Conservation (phyloP, 176 grass and related monocot species). For the Pharus latifolius region DNA sequence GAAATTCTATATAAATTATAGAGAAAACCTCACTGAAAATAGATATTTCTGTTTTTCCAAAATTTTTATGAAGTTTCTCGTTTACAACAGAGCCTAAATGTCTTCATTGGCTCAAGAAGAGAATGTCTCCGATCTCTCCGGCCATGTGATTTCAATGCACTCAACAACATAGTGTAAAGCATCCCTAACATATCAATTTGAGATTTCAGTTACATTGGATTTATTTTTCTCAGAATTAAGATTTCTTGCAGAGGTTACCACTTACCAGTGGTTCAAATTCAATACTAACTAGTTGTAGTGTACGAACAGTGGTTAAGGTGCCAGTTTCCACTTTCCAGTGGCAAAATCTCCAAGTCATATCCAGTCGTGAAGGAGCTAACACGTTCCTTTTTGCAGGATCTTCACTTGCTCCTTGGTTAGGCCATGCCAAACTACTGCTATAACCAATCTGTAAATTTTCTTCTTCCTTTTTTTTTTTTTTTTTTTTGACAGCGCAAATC, state of each 20-base stretch:
- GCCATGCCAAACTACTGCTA: background rate
- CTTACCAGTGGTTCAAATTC: too few relatives aligned
- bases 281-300: too few relatives aligned
- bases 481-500: background rate
- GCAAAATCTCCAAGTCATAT: background rate
- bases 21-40: too few relatives aligned
- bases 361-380: background rate
- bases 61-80: too few relatives aligned
- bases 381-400: background rate
- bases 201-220: background rate
- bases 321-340: too few relatives aligned
- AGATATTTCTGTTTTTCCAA: too few relatives aligned
- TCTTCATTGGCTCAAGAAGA: slow-evolving; percentile 23
- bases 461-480: background rate
- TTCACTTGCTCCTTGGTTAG: background rate
- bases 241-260: background rate
- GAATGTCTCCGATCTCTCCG: slow-evolving; percentile 21
- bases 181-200: too few relatives aligned
- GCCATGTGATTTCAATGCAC: background rate
- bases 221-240: background rate
- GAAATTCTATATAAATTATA: too few relatives aligned
- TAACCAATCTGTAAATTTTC: background rate
- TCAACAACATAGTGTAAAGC: too few relatives aligned
- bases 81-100: too few relatives aligned
- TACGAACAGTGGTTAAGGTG: background rate